Conservation (phyloP, 2,329 filamentous ascomycete species). For the Balansia obtecta region DNA sequence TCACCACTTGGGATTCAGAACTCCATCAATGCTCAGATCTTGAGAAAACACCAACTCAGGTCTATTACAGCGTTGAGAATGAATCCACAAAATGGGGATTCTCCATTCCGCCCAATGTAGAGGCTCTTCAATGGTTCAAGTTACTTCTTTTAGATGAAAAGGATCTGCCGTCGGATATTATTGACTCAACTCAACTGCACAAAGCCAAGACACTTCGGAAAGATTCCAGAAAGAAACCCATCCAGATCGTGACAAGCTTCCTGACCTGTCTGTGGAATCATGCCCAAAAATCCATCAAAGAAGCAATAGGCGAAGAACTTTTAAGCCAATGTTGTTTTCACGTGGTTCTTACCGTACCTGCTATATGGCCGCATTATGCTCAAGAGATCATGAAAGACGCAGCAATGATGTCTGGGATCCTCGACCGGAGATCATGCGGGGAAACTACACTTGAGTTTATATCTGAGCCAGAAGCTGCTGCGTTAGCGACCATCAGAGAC, state of each 20-base stretch:
- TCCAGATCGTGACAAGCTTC: conserved; percentile 20
- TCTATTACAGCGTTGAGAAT: conserved; percentile 9
- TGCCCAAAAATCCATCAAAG: conserved; percentile 13
- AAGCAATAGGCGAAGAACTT: conserved; percentile 11
- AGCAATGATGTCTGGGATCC: conserved; percentile 22
- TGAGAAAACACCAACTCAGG: conserved; percentile 19
- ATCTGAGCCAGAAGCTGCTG: conserved; percentile 33
- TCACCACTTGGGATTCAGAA: conserved; percentile 19
- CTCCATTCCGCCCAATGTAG: conserved; percentile 9
- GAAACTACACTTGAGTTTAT: conserved; percentile 23
- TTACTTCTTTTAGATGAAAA: conserved; percentile 22
- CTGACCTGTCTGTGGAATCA: conserved; percentile 23
- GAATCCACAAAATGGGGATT: conserved; percentile 18
- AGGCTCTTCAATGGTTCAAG: conserved; percentile 29
- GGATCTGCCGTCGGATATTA: conserved; percentile 16
- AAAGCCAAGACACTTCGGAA: conserved; percentile 1
- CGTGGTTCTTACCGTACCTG: conserved; percentile 30
- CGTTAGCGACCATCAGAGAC: conserved; percentile 23
- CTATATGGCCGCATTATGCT: conserved; percentile 31
- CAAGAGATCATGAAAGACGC: conserved; percentile 24
- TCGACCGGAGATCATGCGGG: conserved; percentile 13
- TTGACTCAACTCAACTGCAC: conserved; percentile 11
- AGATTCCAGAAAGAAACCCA: conserved; percentile 8
- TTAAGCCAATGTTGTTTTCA: conserved; percentile 17
- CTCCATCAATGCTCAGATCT: conserved; percentile 14